phyloP scores from a whole-genome alignment of 768 basidiomycete genomes.

The Tremella mesenterica region DNA sequence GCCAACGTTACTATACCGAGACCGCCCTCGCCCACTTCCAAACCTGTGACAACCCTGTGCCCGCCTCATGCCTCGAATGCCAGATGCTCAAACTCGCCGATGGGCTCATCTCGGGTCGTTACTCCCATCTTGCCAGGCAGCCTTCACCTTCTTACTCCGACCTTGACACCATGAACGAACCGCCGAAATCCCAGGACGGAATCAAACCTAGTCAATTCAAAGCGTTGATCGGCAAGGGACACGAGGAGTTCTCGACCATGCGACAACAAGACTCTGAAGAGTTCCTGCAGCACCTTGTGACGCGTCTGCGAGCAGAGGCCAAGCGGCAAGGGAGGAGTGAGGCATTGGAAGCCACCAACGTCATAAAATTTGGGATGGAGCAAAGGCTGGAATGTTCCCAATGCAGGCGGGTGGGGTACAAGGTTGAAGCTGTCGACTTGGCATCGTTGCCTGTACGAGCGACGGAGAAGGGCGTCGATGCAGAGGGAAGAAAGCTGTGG shows the following conservation, averaged over 20 bases:
- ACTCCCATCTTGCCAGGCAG: constrained; percentile 55
- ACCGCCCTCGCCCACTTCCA: constrained; percentile 52
- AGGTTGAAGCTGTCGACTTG: constrained; percentile 64
- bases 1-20: constrained; percentile 56
- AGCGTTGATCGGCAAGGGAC: constrained; percentile 78
- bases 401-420: constrained; percentile 74
- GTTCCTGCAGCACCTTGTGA: constrained; percentile 75
- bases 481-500: constrained; percentile 58
- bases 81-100: constrained; percentile 89
- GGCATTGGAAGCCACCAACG: constrained; percentile 57
- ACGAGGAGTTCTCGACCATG: constrained; percentile 93
- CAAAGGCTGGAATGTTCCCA: constrained; percentile 73
- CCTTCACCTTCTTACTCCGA: constrained; percentile 28
- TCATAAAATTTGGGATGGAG: constrained; percentile 74
- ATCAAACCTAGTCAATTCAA: constrained; percentile 78
- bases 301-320: constrained; percentile 52
- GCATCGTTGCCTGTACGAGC: constrained; percentile 75
- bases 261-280: constrained; percentile 94
- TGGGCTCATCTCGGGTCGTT: constrained; percentile 84
- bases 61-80: constrained; percentile 84
- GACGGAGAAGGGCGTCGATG: constrained; percentile 50
- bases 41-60: constrained; percentile 59
- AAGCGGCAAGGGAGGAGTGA: constrained; percentile 42
- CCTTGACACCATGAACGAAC: constrained; percentile 22
- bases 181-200: constrained; percentile 64